Percentiles rank a stretch among this genome's conserved stretches.
phyloP scores from a whole-genome alignment of 129 eudicot genomes.

The Helianthus annuus region DNA sequence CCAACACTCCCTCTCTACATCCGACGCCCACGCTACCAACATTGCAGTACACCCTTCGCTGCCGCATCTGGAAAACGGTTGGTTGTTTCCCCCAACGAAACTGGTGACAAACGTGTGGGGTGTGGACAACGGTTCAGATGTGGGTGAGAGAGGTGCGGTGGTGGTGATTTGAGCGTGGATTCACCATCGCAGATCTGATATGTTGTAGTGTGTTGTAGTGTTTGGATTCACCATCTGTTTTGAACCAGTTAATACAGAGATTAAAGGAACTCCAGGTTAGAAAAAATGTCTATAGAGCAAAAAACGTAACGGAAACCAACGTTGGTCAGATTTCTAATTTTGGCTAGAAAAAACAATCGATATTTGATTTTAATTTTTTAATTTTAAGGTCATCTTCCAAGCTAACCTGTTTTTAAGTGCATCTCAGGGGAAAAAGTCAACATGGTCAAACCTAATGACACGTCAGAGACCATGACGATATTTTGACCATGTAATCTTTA shows the following conservation, averaged over 20 bases:
- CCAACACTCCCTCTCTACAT: too few relatives aligned
- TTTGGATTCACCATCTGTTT: conserved; percentile 86
- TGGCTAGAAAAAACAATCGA: not conserved
- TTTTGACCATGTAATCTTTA: not conserved
- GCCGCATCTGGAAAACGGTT: too few relatives aligned
- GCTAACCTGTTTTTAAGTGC: not conserved
- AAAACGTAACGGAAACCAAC: not conserved
- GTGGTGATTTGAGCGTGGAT: too few relatives aligned
- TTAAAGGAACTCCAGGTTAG: conserved; percentile 97
- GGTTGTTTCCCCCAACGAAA: too few relatives aligned
- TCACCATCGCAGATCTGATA: too few relatives aligned
- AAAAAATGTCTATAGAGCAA: not conserved
- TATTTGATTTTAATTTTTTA: not conserved
- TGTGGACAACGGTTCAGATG: too few relatives aligned
- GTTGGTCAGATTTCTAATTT: not conserved
- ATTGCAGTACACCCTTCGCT: too few relatives aligned
- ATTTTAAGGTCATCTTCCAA: not conserved
- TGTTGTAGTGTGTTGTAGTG: too few relatives aligned
- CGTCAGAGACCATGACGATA: not conserved
- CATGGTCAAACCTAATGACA: conserved; percentile 6
- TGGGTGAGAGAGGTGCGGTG: too few relatives aligned
- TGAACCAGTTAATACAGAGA: conserved; percentile 85
- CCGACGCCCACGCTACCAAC: too few relatives aligned
- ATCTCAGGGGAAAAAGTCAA: not conserved
- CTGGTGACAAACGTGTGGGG: too few relatives aligned